Evolutionary conservation across 2,329 filamentous ascomycete genomes (phyloP), one percentile per base, ranked within the genome.

Genomic region (Sarocladium strictum): DNA sequence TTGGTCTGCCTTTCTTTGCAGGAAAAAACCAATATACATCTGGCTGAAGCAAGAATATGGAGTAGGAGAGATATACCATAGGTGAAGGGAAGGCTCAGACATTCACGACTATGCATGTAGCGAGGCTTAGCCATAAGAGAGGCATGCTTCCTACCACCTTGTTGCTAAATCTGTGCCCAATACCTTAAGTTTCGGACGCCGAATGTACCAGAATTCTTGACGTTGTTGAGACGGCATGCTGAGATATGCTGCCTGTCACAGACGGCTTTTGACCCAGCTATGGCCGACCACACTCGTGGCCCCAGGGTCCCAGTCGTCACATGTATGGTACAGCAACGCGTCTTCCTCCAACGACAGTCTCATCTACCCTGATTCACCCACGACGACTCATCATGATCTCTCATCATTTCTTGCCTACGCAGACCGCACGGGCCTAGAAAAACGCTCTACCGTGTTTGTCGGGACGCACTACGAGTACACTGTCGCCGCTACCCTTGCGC

Each of bases 381-480:
- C 67, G 43, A 65, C 69, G 23, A 72, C 81, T 45, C 89, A 92
- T 66, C 72, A 81, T 59, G 79, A 86, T 62, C 75, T 90, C 3
- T 60, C 73, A 1, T 81, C 84, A 0, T 93, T 90, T 65, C 67
- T 87, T 26, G 72, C 76, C 24, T 84, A 91, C 66, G 84, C 84
- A 4, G 66, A 75, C 19, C 78, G 79, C 51, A 76, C 72, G 0
- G 74, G 76, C 1, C 74, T 90, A 21, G 76, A 81, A 58, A 67
- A 72, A 1, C 70, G 67, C 3, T 83, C 79, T 15, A 83, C 81
- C 0, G 76, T 83, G 43, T 92, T 84, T 65, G 73, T 84, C 40
- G 89, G 89, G 59, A 93, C 88, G 0, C 81, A 80, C 65, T 93
- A 89, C 71, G 89, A 94, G 68, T 93, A 93, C 72, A 83, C 75